Base-by-base conservation (phyloP, 83 land plant genomes). In the Thuja plicata region DNA sequence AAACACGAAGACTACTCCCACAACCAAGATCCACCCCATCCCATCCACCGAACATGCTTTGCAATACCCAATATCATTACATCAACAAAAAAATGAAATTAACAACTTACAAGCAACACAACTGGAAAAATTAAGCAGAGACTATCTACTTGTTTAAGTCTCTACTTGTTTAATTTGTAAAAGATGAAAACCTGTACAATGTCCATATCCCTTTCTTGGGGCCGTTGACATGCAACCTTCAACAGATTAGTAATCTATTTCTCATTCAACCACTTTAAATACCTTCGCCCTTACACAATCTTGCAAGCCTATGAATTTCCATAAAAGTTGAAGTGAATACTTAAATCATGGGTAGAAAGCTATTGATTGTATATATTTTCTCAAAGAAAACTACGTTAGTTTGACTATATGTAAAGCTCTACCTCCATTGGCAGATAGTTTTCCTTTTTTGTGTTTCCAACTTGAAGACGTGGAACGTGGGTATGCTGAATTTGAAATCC, bases 351-450 rank as follows among this genome's bases (percentile, higher is more conserved):
- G 3, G 74, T 27, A 54, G 55, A 83, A 83, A 37, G 37, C 34
- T 83, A 30, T 35, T 24, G 17, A 62, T 21, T 38, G 45, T 48
- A 60, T 38, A 38, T 62, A 27, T 43, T 66, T 73, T 27, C 11
- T 70, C 48, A 74, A 87, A 62, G 52, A 87, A 41, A 88, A 86
- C 32, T 45, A 80, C 8, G 76, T 85, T 32, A 32, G 86, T 37
- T 46, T 16, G 37, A 76, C 0, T 46, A 48, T 46, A 76, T 15
- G 43, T 19, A 62, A 60, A 9, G 24, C 43, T 45, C 71, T 8
- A 99, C 99, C 98, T 99, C 99, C 99, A 99, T 95, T 32, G 99
- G 99, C 76, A 99, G 90, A 88, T 96, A 98, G 76, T 96, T 98
- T 43, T 97, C 96, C 86, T 98, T 95, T 90, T 95, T 94, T 82